phyloP scores from a whole-genome alignment of 179 eudicot genomes.

The Pouteria campechiana region DNA sequence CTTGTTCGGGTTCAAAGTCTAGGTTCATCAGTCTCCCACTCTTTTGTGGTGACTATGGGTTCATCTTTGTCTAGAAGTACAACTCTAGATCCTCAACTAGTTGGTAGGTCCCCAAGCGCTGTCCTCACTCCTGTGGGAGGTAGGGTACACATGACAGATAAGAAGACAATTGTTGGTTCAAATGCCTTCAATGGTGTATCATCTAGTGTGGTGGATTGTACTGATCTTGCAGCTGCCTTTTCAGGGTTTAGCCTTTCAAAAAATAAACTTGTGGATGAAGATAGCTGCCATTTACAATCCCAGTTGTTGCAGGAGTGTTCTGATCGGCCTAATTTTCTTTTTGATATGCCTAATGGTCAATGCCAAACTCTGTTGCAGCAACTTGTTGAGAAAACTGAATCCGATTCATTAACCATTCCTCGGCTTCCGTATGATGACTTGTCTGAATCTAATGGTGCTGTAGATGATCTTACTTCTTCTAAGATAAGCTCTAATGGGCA shows the following conservation, averaged over 20 bases:
- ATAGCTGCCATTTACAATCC: constrained; percentile 10
- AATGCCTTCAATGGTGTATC: constrained; percentile 13
- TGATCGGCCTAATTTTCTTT: constrained; percentile 1
- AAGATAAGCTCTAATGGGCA: constrained; percentile 10
- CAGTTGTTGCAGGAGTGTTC: constrained; percentile 10
- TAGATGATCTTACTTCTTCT: constrained; percentile 3
- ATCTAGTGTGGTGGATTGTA: constrained; percentile 20
- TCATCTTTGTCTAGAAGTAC: constrained; percentile 15
- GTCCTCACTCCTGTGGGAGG: constrained; percentile 10
- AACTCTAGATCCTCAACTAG: constrained; percentile 25
- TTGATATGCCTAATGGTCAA: constrained; percentile 9
- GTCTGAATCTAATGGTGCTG: constrained; percentile 9
- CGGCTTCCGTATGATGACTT: constrained; percentile 9
- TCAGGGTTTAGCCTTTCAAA: constrained; percentile 21
- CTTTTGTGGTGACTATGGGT: constrained; percentile 15
- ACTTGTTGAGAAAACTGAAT: constrained; percentile 10
- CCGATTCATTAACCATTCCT: constrained; percentile 9
- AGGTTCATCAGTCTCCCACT: constrained; percentile 16
- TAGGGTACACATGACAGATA: constrained; percentile 5
- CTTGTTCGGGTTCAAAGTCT: constrained; percentile 20
- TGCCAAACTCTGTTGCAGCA: constrained; percentile 10
- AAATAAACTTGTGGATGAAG: constrained; percentile 12
- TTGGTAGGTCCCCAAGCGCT: constrained; percentile 15
- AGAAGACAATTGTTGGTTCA: constrained; percentile 5
- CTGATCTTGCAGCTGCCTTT: constrained; percentile 34